A percentile compares a stretch with the other conserved stretches of the same genome.
Conservation (phyloP, 208 protist species). For the Leishmania amazonensis region DNA sequence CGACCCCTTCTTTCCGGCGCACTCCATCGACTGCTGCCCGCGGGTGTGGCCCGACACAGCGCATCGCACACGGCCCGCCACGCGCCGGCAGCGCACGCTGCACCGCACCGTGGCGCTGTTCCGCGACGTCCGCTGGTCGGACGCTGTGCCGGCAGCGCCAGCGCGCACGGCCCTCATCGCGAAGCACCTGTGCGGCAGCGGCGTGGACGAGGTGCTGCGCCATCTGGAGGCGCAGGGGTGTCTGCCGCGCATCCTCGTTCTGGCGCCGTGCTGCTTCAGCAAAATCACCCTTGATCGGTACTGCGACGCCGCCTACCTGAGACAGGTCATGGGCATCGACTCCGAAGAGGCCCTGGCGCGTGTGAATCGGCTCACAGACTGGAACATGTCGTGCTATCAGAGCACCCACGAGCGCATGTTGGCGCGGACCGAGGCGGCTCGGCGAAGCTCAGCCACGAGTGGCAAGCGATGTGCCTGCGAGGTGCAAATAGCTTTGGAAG, state of each 20-base stretch:
- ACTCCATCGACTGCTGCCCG: conserved; percentile 76
- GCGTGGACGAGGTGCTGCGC: conserved; percentile 69
- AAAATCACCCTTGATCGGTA: conserved; percentile 59
- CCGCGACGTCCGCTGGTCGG: conserved; percentile 50
- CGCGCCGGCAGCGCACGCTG: conserved; percentile 31
- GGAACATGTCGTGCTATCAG: conserved; percentile 72
- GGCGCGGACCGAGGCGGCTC: background rate
- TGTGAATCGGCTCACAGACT: conserved; percentile 69
- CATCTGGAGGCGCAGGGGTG: conserved; percentile 50
- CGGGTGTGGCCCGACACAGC: conserved; percentile 55
- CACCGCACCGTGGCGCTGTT: conserved; percentile 48
- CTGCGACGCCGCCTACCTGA: conserved; percentile 48
- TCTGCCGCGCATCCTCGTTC: conserved; percentile 66
- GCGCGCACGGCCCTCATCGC: conserved; percentile 55
- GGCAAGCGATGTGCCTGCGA: background rate
- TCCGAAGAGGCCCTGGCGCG: conserved; percentile 31
- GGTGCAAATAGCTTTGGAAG: background rate
- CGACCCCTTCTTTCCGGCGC: conserved; percentile 68
- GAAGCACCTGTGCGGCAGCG: conserved; percentile 86
- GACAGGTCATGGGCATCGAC: conserved; percentile 36
- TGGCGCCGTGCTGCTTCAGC: conserved; percentile 86
- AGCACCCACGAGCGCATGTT: conserved; percentile 8
- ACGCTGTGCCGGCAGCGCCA: conserved; percentile 37
- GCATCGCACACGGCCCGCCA: conserved; percentile 33
- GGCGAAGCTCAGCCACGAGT: background rate